These are phyloP conservation scores for Termitomyces sp. DNA, from an alignment of 768 basidiomycete species.

Conservation along the genomic window DNA sequence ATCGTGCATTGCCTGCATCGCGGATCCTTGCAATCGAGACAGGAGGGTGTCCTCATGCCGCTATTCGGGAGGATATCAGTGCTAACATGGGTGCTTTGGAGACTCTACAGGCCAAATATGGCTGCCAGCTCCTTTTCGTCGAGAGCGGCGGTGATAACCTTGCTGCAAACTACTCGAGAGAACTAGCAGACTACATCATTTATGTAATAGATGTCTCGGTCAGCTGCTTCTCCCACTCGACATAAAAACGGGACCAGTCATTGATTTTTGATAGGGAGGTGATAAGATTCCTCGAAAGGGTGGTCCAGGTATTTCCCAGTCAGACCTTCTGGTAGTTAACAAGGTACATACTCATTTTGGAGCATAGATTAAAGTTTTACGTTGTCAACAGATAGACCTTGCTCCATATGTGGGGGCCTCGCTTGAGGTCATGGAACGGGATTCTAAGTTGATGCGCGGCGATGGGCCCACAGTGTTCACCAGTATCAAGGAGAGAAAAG, in stretches of 20 bases:
- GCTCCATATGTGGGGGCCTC: conserved; percentile 91
- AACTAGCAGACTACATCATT: conserved; percentile 96
- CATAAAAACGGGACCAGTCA: conserved; percentile 2
- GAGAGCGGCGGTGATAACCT: conserved; percentile 97
- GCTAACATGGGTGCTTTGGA: conserved; percentile 97
- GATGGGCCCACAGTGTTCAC: conserved; percentile 91
- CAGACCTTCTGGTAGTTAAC: conserved; percentile 91
- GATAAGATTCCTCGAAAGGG: conserved; percentile 99
- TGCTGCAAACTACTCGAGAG: conserved; percentile 94
- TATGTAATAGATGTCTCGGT: conserved; percentile 88
- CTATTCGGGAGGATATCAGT: conserved; percentile 96
- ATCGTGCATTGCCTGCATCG: conserved; percentile 76
- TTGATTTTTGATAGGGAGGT: conserved; percentile 55
- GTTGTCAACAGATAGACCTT: conserved; percentile 68
- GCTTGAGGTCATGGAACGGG: conserved; percentile 89
- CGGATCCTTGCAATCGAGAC: conserved; percentile 97
- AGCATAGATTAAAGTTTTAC: neutral
- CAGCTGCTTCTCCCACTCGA: conserved; percentile 16
- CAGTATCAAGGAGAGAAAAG: conserved; percentile 71
- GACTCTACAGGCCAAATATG: conserved; percentile 86
- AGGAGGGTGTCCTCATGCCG: conserved; percentile 96
- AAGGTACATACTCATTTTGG: conserved; percentile 49
- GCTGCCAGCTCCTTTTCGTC: conserved; percentile 86
- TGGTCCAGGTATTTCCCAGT: conserved; percentile 95
- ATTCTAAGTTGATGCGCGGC: conserved; percentile 91